Percentiles rank a stretch among this genome's conserved stretches.
Evolutionary conservation across 768 basidiomycete species (phyloP).

Genomic region (Naganishia onofrii): DNA sequence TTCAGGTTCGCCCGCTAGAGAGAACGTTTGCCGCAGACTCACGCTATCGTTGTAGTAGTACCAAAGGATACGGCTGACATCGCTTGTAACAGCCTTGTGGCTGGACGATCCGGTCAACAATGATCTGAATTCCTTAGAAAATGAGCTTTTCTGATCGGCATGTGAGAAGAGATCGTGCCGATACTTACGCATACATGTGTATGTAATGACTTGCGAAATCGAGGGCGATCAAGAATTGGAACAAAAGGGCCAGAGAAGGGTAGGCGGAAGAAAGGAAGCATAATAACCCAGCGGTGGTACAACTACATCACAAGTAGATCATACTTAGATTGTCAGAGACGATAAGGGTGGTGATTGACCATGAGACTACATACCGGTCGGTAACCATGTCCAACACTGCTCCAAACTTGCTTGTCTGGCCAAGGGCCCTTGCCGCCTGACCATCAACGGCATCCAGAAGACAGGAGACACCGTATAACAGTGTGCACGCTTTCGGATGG

Average conservation of each 20-base stretch:
- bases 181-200: slow-evolving; percentile 94
- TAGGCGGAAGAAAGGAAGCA: slow-evolving; percentile 91
- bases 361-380: slow-evolving; percentile 64
- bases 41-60: slow-evolving; percentile 92
- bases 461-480: slow-evolving; percentile 84
- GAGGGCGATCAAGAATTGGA: slow-evolving; percentile 92
- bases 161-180: neutral
- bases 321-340: neutral
- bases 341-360: too few relatives aligned
- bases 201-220: slow-evolving; percentile 99
- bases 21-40: slow-evolving; percentile 46
- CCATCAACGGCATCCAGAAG: slow-evolving; percentile 94
- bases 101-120: slow-evolving; percentile 88
- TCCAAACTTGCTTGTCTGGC: slow-evolving; percentile 93
- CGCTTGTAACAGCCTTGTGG: slow-evolving; percentile 87
- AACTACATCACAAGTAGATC: slow-evolving; percentile 57
- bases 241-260: slow-evolving; percentile 74
- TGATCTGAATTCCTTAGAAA: slow-evolving; percentile 61
- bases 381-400: slow-evolving; percentile 99
- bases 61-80: slow-evolving; percentile 87
- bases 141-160: neutral
- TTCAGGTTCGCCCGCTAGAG: neutral
- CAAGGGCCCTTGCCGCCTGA: slow-evolving; percentile 78
- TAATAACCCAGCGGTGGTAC: slow-evolving; percentile 90
- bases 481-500: slow-evolving; percentile 86